Percentiles rank a stretch among this genome's conserved stretches.
phyloP scores from a whole-genome alignment of 495 filamentous ascomycete species.

The Aspergillus cavernicola region DNA sequence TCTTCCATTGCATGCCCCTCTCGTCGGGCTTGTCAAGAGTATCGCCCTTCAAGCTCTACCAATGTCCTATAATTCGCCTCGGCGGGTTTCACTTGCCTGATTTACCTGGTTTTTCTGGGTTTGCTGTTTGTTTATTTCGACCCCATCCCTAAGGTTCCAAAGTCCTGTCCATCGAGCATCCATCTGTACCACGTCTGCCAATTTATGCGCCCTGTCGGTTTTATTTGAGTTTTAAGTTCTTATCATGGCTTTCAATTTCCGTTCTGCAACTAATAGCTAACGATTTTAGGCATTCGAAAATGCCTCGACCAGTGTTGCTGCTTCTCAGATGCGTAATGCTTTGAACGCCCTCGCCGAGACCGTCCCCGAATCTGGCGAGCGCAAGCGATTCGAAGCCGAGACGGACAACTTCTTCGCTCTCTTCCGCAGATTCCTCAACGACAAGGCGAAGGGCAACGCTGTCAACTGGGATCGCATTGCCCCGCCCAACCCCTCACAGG shows the following conservation, averaged over 20 bases:
- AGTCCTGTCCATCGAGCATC: background rate
- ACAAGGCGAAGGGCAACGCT: constrained; percentile 95
- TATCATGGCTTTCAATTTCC: no score
- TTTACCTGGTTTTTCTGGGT: background rate
- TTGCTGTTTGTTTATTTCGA: background rate
- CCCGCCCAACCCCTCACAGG: constrained; percentile 84
- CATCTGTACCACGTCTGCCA: constrained; percentile 1
- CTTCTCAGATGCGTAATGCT: constrained; percentile 97
- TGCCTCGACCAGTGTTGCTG: constrained; percentile 95
- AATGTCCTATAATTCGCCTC: background rate
- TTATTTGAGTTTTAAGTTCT: background rate
- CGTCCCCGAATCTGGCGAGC: constrained; percentile 75
- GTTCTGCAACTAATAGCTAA: background rate
- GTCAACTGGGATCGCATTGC: constrained; percentile 96
- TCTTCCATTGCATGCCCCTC: no score
- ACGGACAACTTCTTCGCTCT: constrained; percentile 99
- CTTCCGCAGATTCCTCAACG: constrained; percentile 95
- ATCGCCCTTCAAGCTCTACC: no score
- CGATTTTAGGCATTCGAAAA: constrained; percentile 87
- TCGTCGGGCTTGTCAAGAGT: no score
- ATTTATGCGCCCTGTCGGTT: background rate
- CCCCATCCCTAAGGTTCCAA: background rate
- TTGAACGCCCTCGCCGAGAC: constrained; percentile 89
- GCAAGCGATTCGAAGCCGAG: constrained; percentile 95
- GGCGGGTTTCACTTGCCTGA: background rate